Evolutionary conservation across 1,284 basidiomycete genomes (phyloP), one percentile per base, ranked within the genome.

Genomic region (Trichosporon coremiiforme): DNA sequence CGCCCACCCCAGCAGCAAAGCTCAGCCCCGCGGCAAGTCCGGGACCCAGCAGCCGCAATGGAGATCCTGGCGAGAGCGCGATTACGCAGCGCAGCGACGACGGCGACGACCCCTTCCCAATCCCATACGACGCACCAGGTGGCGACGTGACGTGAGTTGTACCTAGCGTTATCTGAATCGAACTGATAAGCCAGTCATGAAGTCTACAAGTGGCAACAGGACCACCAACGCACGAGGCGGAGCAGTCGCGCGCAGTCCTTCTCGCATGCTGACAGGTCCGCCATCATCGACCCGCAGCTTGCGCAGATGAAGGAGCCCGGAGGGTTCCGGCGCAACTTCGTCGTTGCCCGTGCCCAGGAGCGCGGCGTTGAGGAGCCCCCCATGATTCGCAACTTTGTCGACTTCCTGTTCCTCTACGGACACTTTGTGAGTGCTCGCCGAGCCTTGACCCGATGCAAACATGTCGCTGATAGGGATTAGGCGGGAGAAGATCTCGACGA

Each of bases 401-500:
- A 97, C 78, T 98, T 97, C 79, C 84, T 98, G 66, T 92, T 91
- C 76, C 86, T 97, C 35, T 97, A 93, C 77, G 95, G 95, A 6
- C 95, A 97, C 82, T 97, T 96, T 79, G 94, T 94, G 75, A 85
- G 93, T 38, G 36, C 35, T 8, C 10, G 10, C 35, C 36, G 36
- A 38, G 36, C 86, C 6, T 17, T 17, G 1, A 10, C 8, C 2
- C 1, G 3, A 4, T 13, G 7, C 1, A 10, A 17, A 5, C 68
- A 71, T 1, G 20, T 38, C 75, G 31, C 29, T 62, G 31, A 62
- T 22, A 62, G 31, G 22, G 15, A 35, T n/a, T 31, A 95, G 93
- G 93, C 93, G 45, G 94, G 94, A 78, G 95, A 97, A 86, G 94
- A 97, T 75, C 87, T 97, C 1, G 94, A 95, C 77, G 94, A 96